These are phyloP conservation scores for Boeremia exigua DNA, from an alignment of 2,329 filamentous ascomycete genomes.

Conservation along the genomic window DNA sequence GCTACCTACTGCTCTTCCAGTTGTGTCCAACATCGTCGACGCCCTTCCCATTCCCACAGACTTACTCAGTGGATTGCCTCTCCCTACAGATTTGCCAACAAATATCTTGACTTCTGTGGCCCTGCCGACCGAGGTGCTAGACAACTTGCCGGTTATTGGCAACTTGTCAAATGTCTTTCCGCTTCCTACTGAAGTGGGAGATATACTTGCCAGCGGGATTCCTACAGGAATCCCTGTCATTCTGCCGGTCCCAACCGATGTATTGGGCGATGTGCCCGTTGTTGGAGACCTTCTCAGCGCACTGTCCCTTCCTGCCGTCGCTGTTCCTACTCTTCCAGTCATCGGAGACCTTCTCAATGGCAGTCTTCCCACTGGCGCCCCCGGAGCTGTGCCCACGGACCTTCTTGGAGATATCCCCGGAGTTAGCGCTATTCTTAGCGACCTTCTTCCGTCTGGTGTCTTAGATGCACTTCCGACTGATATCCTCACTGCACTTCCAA, in stretches of 20 bases:
- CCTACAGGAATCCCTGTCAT: not conserved
- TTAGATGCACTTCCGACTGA: not conserved
- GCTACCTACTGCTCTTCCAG: not conserved
- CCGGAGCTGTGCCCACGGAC: not conserved
- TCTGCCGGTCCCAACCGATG: not conserved
- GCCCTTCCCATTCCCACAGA: not conserved
- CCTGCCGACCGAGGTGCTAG: too few species aligned
- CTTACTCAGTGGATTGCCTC: not conserved
- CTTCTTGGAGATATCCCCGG: not conserved
- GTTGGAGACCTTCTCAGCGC: not conserved
- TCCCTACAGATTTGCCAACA: too few species aligned
- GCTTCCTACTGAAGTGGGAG: not conserved
- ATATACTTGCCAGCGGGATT: not conserved
- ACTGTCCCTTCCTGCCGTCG: not conserved
- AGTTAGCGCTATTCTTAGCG: not conserved
- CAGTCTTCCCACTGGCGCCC: not conserved
- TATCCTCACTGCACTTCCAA: not conserved
- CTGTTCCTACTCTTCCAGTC: not conserved
- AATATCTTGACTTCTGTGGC: too few species aligned
- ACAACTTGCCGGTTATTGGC: not conserved
- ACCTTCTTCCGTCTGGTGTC: not conserved
- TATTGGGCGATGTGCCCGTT: not conserved
- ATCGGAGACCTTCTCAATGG: not conserved
- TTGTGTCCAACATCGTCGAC: not conserved
- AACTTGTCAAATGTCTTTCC: not conserved